These are phyloP conservation scores for Moesziomyces sp. DNA, from an alignment of 1,284 basidiomycete species.

Conservation along the genomic window DNA sequence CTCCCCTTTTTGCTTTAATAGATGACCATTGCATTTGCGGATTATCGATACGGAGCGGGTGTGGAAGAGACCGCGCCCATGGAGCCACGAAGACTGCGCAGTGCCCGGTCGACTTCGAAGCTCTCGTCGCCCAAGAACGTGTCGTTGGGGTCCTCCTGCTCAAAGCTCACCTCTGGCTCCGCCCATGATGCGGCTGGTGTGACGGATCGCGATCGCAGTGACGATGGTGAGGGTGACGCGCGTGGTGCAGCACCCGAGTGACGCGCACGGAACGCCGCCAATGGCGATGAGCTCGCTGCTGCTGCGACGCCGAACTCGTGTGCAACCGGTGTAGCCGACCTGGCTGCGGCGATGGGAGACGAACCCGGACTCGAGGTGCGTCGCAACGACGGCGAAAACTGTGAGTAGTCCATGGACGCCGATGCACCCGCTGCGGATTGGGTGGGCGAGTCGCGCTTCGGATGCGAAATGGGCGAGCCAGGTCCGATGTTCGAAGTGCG, in stretches of 20 bases:
- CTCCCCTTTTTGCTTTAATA: not conserved
- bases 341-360: not conserved
- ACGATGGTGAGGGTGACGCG: conserved; percentile 1
- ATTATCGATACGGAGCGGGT: conserved; percentile 19
- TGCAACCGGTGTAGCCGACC: not conserved
- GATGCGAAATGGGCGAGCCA: conserved; percentile 33
- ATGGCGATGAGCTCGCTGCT: conserved; percentile 70
- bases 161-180: conserved; percentile 31
- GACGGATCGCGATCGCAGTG: conserved; percentile 5
- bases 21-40: not conserved
- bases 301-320: not conserved
- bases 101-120: conserved; percentile 40
- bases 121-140: conserved; percentile 56
- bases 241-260: conserved; percentile 20
- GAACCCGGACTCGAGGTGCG: not conserved
- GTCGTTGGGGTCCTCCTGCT: conserved; percentile 70
- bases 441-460: conserved; percentile 1
- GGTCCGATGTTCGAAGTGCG: conserved; percentile 27
- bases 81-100: conserved; percentile 20
- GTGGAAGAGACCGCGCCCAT: conserved; percentile 19
- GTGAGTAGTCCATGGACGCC: conserved; percentile 27
- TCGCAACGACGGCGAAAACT: conserved; percentile 32
- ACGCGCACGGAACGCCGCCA: conserved; percentile 74
- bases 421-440: conserved; percentile 7
- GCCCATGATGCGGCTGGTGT: conserved; percentile 4